Evolutionary conservation across 2,329 filamentous ascomycete species (phyloP).

Genomic region (Verticillium longisporum): DNA sequence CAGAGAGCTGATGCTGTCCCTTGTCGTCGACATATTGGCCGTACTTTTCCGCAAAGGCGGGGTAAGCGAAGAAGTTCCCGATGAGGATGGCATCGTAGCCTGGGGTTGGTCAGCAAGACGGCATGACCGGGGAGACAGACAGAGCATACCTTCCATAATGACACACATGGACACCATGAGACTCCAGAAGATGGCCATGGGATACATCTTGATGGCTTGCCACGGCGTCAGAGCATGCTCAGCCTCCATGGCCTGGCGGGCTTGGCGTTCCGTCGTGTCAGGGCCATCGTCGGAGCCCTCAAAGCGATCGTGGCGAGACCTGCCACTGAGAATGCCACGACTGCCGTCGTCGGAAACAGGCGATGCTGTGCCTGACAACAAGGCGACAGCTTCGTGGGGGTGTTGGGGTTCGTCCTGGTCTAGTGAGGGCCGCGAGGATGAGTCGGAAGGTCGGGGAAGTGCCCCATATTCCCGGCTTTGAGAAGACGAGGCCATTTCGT

Average conservation of each 20-base stretch:
- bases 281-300: neutral
- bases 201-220: conserved; percentile 11
- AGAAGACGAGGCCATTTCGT: neutral
- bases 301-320: neutral
- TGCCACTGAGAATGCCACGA: neutral
- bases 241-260: conserved; percentile 4
- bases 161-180: conserved; percentile 18
- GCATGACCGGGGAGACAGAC: neutral
- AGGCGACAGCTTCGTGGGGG: neutral
- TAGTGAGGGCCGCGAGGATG: neutral
- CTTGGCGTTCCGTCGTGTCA: conserved; percentile 2
- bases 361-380: neutral
- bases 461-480: neutral
- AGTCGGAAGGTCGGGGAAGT: neutral
- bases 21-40: conserved; percentile 16
- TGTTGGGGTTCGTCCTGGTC: neutral
- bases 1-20: conserved; percentile 27
- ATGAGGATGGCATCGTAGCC: conserved; percentile 13
- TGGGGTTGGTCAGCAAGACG: neutral
- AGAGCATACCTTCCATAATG: conserved; percentile 20
- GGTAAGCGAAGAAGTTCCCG: conserved; percentile 18
- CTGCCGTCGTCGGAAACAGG: neutral
- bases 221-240: conserved; percentile 8
- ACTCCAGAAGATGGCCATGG: conserved; percentile 19
- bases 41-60: conserved; percentile 20